Base-by-base conservation (phyloP, 1,139 yeast species). In the Saccharomycopsis phalli region DNA sequence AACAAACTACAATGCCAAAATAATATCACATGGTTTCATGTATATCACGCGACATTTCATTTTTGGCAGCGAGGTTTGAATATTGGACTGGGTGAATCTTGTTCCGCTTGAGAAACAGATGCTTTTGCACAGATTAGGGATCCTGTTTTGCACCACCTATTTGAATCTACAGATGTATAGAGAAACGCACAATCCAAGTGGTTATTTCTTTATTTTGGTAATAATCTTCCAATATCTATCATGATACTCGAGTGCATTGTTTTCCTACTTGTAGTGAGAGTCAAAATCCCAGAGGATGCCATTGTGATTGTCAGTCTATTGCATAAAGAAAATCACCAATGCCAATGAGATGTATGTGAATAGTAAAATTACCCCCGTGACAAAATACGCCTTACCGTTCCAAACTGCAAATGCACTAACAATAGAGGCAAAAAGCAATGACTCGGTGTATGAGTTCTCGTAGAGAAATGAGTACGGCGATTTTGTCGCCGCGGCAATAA, bases 321-420 rank as follows among this genome's bases (percentile, higher is more conserved):
- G 19, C 38, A 32, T 42, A 21, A 25, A 42, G 19, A 31, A 40
- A 21, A 37, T 31, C 14, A 35, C 14, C 18, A 42, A n/a, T 7
- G 34, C 44, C 19, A 26, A 14, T 14, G 25, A 20, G n/a, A 36
- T 23, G 20, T 40, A 43, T 11, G 14, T 25, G 16, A 37, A 27
- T 4, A 43, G 17, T 26, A 42, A 41, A n/a, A 43, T 32, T 7
- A 25, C 14, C 13, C 47, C 47, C 8, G 41, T 41, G 28, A 31
- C 31, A 20, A 43, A 37, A 21, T 43, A 43, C 2, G 45, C 43
- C 14, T 32, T 36, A 33, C 47, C 47, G 21, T 32, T 32, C 35
- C 19, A 37, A 25, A 43, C 41, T 20, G 37, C 22, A 23, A 43
- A 43, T 7, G 41, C 36, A 4, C 45, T 40, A 18, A 43, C n/a